These are phyloP conservation scores for Phalaenopsis aphrodite DNA, from an alignment of 106 monocot species.

Conservation along the genomic window DNA sequence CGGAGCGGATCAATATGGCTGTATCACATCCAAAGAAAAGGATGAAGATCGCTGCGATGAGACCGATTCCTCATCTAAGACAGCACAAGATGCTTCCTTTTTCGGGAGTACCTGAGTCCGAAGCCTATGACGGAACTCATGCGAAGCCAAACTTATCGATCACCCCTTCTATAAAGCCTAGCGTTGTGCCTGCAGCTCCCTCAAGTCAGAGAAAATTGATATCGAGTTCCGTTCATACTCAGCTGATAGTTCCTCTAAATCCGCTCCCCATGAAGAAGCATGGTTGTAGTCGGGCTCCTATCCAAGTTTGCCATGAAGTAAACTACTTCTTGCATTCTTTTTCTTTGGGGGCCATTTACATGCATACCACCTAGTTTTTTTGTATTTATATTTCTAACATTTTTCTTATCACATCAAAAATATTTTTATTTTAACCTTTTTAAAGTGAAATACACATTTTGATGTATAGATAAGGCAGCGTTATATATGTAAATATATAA, in stretches of 20 bases:
- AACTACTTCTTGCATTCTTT: neutral
- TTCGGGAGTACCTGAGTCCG: slow-evolving; percentile 18
- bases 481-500: no score
- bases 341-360: neutral
- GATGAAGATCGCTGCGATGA: slow-evolving; percentile 49
- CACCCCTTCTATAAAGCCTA: slow-evolving; percentile 25
- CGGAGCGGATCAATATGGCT: slow-evolving; percentile 9
- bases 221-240: slow-evolving; percentile 53
- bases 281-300: slow-evolving; percentile 52
- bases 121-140: slow-evolving; percentile 29
- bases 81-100: slow-evolving; percentile 60
- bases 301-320: slow-evolving; percentile 77
- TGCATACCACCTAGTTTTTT: no score
- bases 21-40: slow-evolving; percentile 17
- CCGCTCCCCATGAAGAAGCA: slow-evolving; percentile 90
- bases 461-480: no score
- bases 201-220: slow-evolving; percentile 47
- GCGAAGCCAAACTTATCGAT: slow-evolving; percentile 27
- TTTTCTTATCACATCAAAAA: no score
- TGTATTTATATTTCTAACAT: no score
- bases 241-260: slow-evolving; percentile 62
- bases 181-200: slow-evolving; percentile 27
- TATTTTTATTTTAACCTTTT: no score
- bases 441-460: no score
- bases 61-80: slow-evolving; percentile 57